Conservation (phyloP, 805 yeast species). For the Candida piceae region DNA sequence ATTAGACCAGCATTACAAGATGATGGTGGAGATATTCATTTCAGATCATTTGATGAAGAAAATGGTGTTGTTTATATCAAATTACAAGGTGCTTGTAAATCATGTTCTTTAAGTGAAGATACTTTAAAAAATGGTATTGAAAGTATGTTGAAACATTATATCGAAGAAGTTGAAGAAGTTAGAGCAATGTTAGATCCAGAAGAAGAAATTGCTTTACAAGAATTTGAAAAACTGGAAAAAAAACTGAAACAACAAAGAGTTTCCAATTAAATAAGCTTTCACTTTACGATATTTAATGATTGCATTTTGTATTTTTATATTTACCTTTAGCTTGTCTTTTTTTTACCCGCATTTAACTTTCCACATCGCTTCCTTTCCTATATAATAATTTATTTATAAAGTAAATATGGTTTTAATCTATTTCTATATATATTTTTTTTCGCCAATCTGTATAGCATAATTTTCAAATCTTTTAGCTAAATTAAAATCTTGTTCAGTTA, state of each 20-base stretch:
- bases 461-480: constrained; percentile 42
- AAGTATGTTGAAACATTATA: constrained; percentile 63
- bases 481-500: constrained; percentile 53
- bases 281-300: too few species aligned
- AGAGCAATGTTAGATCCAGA: constrained; percentile 35
- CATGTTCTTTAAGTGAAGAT: constrained; percentile 63
- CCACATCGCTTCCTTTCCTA: too few species aligned
- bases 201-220: constrained; percentile 62
- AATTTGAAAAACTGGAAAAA: constrained; percentile 79
- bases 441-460: too few species aligned
- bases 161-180: constrained; percentile 61
- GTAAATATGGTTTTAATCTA: too few species aligned
- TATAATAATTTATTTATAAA: background rate
- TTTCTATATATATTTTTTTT: too few species aligned
- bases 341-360: too few species aligned
- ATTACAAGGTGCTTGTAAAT: constrained; percentile 66
- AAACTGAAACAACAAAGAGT: constrained; percentile 34
- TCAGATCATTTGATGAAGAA: constrained; percentile 51
- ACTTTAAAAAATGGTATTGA: constrained; percentile 68
- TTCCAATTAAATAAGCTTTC: background rate
- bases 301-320: background rate
- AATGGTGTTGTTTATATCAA: constrained; percentile 54
- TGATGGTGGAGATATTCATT: constrained; percentile 72
- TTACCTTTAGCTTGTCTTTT: too few species aligned
- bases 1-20: constrained; percentile 72